These are phyloP conservation scores for Chlamydomonas sphaeroides DNA, from an alignment of 139 green algal genomes.

Conservation along the genomic window DNA sequence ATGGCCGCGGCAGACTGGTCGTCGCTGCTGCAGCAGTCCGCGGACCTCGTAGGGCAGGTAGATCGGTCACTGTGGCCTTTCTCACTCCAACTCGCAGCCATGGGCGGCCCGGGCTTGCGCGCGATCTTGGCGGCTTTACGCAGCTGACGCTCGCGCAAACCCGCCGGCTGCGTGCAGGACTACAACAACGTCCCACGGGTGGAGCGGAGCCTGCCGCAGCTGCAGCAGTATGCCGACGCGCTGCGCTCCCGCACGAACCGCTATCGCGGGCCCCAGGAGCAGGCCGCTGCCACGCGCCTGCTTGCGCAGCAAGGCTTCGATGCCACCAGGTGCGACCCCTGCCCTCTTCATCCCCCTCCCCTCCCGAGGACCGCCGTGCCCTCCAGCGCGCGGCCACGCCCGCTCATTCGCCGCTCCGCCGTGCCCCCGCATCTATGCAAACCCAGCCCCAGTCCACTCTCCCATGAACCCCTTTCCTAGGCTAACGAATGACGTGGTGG, in stretches of 20 bases:
- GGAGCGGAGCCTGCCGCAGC: conserved; percentile 77
- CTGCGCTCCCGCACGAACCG: conserved; percentile 65
- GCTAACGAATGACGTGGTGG: conserved; percentile 73
- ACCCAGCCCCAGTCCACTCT: not conserved
- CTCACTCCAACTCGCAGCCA: no score
- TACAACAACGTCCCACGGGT: conserved; percentile 75
- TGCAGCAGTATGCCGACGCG: conserved; percentile 75
- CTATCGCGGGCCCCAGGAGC: conserved; percentile 63
- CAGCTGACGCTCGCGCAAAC: not conserved
- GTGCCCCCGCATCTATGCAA: no score
- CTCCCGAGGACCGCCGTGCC: not conserved
- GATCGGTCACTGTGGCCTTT: no score
- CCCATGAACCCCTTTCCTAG: conserved; percentile 11
- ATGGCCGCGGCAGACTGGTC: conserved; percentile 67
- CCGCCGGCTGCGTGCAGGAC: conserved; percentile 59
- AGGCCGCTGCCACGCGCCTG: conserved; percentile 77
- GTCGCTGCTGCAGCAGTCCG: conserved; percentile 69
- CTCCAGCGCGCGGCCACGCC: not conserved
- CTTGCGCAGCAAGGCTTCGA: conserved; percentile 86
- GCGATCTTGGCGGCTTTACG: conserved; percentile 5
- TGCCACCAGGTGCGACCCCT: conserved; percentile 53
- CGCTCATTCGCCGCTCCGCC: no score
- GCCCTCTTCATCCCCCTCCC: no score
- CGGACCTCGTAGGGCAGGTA: conserved; percentile 74
- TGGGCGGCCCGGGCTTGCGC: no score